phyloP scores from a whole-genome alignment of 225 moss, liverwort and hornwort species.

The Bryum argenteum region DNA sequence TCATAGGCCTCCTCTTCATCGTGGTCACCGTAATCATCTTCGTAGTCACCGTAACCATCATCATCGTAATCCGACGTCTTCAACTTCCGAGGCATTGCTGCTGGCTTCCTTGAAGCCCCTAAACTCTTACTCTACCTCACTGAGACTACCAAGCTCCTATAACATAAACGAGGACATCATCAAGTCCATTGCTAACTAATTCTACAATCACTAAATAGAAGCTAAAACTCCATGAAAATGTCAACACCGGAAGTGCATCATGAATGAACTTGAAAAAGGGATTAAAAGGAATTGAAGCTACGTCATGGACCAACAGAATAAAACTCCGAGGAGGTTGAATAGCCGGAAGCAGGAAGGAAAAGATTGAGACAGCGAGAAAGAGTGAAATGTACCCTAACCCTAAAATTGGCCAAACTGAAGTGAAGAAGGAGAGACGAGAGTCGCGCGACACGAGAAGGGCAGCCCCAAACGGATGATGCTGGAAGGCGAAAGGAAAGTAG shows the following conservation, averaged over 20 bases:
- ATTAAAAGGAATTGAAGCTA: not conserved
- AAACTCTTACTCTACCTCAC: conserved; percentile 10
- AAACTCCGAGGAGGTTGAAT: not conserved
- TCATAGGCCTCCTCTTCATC: conserved; percentile 39
- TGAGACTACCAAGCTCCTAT: not conserved
- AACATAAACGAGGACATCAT: conserved; percentile 10
- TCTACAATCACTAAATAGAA: not conserved
- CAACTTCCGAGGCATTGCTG: conserved; percentile 58
- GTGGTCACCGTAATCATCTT: conserved; percentile 39
- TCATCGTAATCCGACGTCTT: conserved; percentile 41
- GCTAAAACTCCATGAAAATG: not conserved
- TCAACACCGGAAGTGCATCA: not conserved
- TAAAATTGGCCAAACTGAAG: too few species aligned
- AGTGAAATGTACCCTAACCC: too few species aligned
- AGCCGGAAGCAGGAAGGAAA: too few species aligned
- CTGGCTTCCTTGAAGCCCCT: not conserved
- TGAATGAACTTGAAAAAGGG: not conserved
- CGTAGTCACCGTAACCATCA: conserved; percentile 40
- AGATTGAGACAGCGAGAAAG: too few species aligned
- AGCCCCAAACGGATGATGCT: too few species aligned
- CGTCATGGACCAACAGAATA: not conserved
- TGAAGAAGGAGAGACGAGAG: too few species aligned
- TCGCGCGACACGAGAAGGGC: too few species aligned
- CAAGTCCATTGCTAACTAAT: not conserved
- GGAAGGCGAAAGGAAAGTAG: too few species aligned